Evolutionary conservation across 257 asterid species (phyloP).

Genomic region (Penstemon eatonii): DNA sequence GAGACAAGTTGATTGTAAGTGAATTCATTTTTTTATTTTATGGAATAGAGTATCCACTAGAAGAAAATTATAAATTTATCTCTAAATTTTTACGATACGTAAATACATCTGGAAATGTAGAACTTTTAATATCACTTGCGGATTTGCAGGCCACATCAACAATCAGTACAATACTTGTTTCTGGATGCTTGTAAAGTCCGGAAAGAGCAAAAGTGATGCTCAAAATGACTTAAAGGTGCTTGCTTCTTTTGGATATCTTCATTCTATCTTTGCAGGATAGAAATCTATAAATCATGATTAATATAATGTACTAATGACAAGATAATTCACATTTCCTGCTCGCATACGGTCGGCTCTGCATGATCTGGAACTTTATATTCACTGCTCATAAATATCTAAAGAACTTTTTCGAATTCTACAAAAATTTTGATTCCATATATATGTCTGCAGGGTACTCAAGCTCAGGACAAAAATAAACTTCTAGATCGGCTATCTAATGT

Average conservation of each 20-base stretch:
- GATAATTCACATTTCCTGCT: too few species aligned
- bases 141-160: slow-evolving; percentile 79
- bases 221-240: slow-evolving; percentile 66
- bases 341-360: too few species aligned
- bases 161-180: slow-evolving; percentile 92
- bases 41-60: slow-evolving; percentile 5
- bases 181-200: slow-evolving; percentile 93
- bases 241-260: neutral
- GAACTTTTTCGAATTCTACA: neutral
- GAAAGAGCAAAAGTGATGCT: slow-evolving; percentile 75
- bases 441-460: slow-evolving; percentile 68
- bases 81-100: neutral
- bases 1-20: slow-evolving; percentile 97
- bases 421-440: neutral
- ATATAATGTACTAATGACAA: neutral
- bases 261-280: neutral
- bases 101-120: slow-evolving; percentile 14
- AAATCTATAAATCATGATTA: neutral
- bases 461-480: slow-evolving; percentile 72
- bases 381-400: too few species aligned
- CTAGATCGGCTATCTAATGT: slow-evolving; percentile 50
- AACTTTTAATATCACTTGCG: neutral
- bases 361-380: too few species aligned
- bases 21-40: neutral
- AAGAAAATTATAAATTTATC: neutral